Percentiles rank a stretch among this genome's conserved stretches.
Evolutionary conservation across 306 rosid species (phyloP).

Genomic region (Vigna nakashimae): DNA sequence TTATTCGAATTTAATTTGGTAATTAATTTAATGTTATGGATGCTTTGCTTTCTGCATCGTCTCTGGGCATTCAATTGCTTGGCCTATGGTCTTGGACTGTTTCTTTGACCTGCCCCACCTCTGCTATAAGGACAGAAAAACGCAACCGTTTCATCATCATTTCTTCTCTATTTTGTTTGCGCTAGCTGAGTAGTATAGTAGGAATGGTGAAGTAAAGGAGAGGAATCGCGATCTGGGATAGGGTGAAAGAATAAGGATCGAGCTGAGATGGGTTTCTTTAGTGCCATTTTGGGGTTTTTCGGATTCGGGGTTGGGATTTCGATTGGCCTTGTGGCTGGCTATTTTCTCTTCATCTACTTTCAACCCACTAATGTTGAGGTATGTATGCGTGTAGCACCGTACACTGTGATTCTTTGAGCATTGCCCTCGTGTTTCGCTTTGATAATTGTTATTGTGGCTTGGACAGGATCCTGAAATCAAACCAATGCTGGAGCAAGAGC

Average conservation of each 20-base stretch:
- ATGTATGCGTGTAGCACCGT: neutral
- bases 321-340: conserved; percentile 75
- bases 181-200: neutral
- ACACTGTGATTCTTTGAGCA: neutral
- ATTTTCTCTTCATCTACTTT: conserved; percentile 80
- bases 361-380: conserved; percentile 82
- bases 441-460: conserved; percentile 17
- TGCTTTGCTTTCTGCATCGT: conserved; percentile 44
- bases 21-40: neutral
- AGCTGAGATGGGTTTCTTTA: conserved; percentile 72
- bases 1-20: neutral
- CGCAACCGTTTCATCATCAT: neutral
- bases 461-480: conserved; percentile 70
- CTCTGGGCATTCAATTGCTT: conserved; percentile 17
- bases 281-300: conserved; percentile 72
- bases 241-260: conserved; percentile 8
- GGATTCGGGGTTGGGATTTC: conserved; percentile 92
- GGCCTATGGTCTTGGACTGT: conserved; percentile 18
- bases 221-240: conserved; percentile 47
- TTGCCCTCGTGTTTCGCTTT: neutral
- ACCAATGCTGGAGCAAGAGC: conserved; percentile 72
- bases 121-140: conserved; percentile 8
- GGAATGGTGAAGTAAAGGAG: conserved; percentile 21
- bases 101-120: conserved; percentile 22
- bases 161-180: neutral